These are phyloP conservation scores for Xanthoconium purpureum DNA, from an alignment of 768 basidiomycete species.

Conservation along the genomic window DNA sequence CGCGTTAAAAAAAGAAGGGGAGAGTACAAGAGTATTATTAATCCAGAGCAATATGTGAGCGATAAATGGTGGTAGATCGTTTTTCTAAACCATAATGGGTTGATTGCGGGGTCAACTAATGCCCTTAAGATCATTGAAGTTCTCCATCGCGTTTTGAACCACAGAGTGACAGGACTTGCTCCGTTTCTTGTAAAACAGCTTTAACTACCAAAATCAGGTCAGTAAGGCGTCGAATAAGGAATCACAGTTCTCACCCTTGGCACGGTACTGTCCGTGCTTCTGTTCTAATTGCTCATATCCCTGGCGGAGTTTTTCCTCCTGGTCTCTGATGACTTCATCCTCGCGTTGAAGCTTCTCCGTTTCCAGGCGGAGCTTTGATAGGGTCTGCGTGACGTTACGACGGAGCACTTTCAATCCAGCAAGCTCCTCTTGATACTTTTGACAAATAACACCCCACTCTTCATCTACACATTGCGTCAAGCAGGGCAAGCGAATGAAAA, in stretches of 20 bases:
- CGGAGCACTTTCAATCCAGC: slow-evolving; percentile 56
- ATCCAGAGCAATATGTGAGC: neutral
- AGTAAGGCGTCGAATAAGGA: neutral
- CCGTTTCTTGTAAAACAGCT: slow-evolving; percentile 42
- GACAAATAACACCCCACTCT: slow-evolving; percentile 58
- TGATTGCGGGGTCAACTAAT: neutral
- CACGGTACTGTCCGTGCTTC: slow-evolving; percentile 40
- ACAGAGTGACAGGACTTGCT: slow-evolving; percentile 43
- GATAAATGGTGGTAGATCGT: neutral
- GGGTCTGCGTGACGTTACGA: slow-evolving; percentile 44
- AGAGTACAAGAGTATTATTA: neutral
- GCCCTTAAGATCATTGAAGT: slow-evolving; percentile 1
- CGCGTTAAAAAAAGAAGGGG: neutral
- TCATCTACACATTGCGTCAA: slow-evolving; percentile 38
- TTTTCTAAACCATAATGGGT: neutral
- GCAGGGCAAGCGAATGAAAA: neutral
- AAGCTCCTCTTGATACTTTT: slow-evolving; percentile 61
- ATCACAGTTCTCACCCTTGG: slow-evolving; percentile 33
- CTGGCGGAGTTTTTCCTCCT: slow-evolving; percentile 38
- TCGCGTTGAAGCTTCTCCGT: slow-evolving; percentile 41
- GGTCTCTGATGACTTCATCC: slow-evolving; percentile 39
- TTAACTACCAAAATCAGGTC: slow-evolving; percentile 31
- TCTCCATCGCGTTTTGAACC: slow-evolving; percentile 42
- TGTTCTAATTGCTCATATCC: slow-evolving; percentile 40
- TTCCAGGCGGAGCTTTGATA: slow-evolving; percentile 38